Base-by-base conservation (phyloP, 2,329 filamentous ascomycete species). In the Sphaerostilbella broomeana region DNA sequence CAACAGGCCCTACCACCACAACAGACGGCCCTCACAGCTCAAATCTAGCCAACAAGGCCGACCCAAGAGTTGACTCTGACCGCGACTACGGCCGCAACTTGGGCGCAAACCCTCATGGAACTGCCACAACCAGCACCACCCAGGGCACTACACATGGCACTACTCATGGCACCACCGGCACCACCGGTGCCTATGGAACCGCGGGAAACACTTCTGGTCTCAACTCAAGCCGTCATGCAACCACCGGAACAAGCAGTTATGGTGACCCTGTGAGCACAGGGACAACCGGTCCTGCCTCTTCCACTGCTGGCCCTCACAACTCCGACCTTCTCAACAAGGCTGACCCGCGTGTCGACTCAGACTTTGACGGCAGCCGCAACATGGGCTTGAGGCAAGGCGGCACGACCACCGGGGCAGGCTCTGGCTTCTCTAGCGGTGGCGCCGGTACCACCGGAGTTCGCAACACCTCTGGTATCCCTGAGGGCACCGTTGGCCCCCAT, bases 311-410 rank as follows among this genome's bases (percentile, higher is more conserved):
- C 1, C 69, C 69, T 32, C 71, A 77, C 55, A 45, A 46, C 43
- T 64, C 61, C 15, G 61, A 68, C 33, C 4, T 62, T 2, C 57
- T 60, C 5, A 78, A 78, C 60, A 72, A 72, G 45, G 45, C 58
- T 2, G 74, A 78, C 42, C 73, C 73, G 15, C 60, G 69, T 20
- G 60, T 76, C 27, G 73, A 77, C 51, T 72, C 68, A 5, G 71
- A 77, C 52, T 60, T 67, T n/a, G 68, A 69, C 43, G 51, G 54
- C 40, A 58, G 51, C 43, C 51, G 51, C 32, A 59, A 51, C 47
- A 15, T 54, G 16, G 56, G 57, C 8, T 35, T 47, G 28, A 18
- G 42, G 31, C 17, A 45, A 40, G 13, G 46, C 42, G 39, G 40
- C 12, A 42, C 40, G 11, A 39, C 36, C 21, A 26, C n/a, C 26